Conservation (phyloP, 2,329 filamentous ascomycete species). For the Truncatella angustata region DNA sequence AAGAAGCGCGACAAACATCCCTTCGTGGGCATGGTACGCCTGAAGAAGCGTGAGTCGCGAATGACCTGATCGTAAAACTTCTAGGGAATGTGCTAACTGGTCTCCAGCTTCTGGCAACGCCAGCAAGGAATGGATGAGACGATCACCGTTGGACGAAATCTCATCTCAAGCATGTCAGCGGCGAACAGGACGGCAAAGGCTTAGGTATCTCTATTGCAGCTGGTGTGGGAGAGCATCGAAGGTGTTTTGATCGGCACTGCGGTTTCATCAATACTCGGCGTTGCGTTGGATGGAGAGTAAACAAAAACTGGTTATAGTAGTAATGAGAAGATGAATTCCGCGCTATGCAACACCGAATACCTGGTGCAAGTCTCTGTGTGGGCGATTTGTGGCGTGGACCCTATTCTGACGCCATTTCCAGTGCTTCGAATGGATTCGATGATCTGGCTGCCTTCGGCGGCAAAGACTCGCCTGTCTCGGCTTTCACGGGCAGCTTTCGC, state of each 20-base stretch:
- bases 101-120: slow-evolving; percentile 57
- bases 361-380: no score
- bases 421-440: neutral
- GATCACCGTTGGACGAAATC: slow-evolving; percentile 51
- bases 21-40: slow-evolving; percentile 46
- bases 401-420: neutral
- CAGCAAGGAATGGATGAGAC: slow-evolving; percentile 58
- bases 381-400: no score
- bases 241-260: neutral
- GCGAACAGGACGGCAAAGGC: slow-evolving; percentile 9
- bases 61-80: neutral
- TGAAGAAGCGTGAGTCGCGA: slow-evolving; percentile 45
- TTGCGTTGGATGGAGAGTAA: neutral
- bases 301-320: neutral
- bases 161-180: slow-evolving; percentile 44
- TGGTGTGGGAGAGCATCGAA: neutral
- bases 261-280: neutral
- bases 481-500: neutral
- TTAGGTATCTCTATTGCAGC: neutral
- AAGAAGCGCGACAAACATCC: slow-evolving; percentile 54
- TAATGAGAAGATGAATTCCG: no score
- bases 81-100: slow-evolving; percentile 20
- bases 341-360: no score
- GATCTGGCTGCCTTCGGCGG: neutral
- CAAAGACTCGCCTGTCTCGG: neutral